A percentile compares a stretch with the other conserved stretches of the same genome.
Evolutionary conservation across 2,329 filamentous ascomycete species (phyloP).

Genomic region (Westerdykella sp.): DNA sequence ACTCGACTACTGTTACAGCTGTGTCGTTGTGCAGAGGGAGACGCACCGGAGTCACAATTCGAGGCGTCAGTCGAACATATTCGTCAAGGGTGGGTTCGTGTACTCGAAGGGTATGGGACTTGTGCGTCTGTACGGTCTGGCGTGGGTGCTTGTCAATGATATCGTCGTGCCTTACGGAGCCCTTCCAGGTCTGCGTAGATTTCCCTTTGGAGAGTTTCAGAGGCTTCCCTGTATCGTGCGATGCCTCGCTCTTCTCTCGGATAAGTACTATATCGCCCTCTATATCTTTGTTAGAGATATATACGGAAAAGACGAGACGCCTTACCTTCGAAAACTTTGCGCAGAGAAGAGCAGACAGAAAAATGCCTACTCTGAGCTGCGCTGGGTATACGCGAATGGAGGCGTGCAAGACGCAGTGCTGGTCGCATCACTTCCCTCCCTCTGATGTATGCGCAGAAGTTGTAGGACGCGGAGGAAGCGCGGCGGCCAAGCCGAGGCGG

Average conservation of each 20-base stretch:
- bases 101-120: slow-evolving; percentile 50
- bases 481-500: not conserved
- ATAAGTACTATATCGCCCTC: slow-evolving; percentile 40
- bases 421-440: slow-evolving; percentile 17
- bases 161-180: slow-evolving; percentile 45
- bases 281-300: slow-evolving; percentile 13
- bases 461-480: slow-evolving; percentile 1
- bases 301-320: not conserved
- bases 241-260: slow-evolving; percentile 33
- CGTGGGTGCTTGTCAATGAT: slow-evolving; percentile 60
- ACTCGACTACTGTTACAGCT: not conserved
- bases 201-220: slow-evolving; percentile 34
- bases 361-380: slow-evolving; percentile 11
- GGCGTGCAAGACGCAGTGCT: slow-evolving; percentile 4
- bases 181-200: slow-evolving; percentile 41
- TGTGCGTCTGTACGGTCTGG: slow-evolving; percentile 53
- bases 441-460: not conserved
- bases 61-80: slow-evolving; percentile 61
- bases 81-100: slow-evolving; percentile 64
- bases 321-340: slow-evolving; percentile 28
- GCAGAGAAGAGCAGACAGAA: slow-evolving; percentile 11
- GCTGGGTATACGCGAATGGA: slow-evolving; percentile 2
- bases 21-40: not conserved
- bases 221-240: slow-evolving; percentile 33
- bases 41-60: slow-evolving; percentile 68